Base-by-base conservation (phyloP, 1,284 basidiomycete genomes). In the Anthracocystis walkeri region DNA sequence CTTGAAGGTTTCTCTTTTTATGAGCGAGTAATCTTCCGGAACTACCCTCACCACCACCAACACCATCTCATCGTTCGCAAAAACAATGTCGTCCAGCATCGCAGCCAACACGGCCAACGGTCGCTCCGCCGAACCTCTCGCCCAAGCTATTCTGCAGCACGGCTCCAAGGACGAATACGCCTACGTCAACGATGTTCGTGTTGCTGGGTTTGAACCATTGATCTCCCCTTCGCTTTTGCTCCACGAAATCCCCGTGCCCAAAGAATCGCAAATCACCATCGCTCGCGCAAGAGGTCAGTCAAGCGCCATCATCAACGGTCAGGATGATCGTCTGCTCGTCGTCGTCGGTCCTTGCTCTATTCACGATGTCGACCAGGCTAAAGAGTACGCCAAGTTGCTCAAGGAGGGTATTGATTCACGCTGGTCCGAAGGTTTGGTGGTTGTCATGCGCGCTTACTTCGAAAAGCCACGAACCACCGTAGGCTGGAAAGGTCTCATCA, bases 371-470 rank as follows among this genome's bases (percentile, higher is more conserved):
- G 90, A 91, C 52, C 93, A 95, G 85, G 95, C 96, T 4, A 87
- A 95, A 68, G 93, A 95, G 85, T 99, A 99, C 85, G 95, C 95
- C 33, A 87, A 88, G 31, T 60, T 75, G 42, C 75, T 84, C 65
- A 72, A 78, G 48, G 75, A 65, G 21, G 69, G 66, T 12, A 78
- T 76, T 46, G 58, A 66, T 7, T 75, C 92, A 85, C 65, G 69
- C 42, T 71, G 68, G 68, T 65, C 68, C 51, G 90, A 89, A 86
- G 88, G 96, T 80, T 88, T 98, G 51, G 89, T 94, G 83, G 92
- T 99, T 84, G 87, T 98, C 85, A 98, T 98, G 96, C 90, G 96
- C 44, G 91, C 94, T 72, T 98, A 98, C 90, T 97, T 98, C 62
- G 86, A 87, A 65, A 86, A 94, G 90, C 93, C 93, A 0, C 89